Conservation (phyloP, 139 green algal genomes). For the Chlorella sp. region DNA sequence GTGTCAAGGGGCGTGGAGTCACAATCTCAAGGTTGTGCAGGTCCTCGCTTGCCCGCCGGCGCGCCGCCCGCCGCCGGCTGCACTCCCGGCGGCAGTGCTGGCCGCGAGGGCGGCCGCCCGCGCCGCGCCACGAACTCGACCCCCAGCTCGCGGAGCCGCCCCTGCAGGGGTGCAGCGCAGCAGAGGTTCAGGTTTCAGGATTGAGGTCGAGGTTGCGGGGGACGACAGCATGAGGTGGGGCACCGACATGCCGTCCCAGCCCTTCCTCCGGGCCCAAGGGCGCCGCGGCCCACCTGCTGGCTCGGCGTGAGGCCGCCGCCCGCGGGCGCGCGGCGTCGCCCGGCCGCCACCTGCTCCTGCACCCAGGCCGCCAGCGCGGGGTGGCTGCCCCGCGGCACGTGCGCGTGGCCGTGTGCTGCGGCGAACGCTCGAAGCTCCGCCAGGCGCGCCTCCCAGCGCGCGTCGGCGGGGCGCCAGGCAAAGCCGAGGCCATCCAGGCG, state of each 20-base stretch:
- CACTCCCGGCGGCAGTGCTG: not conserved
- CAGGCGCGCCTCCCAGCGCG: slow-evolving; percentile 17
- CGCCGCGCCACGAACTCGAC: not conserved
- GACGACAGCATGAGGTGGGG: too few relatives aligned
- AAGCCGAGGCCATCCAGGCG: slow-evolving; percentile 33
- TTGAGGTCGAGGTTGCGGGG: too few relatives aligned
- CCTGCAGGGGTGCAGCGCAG: too few relatives aligned
- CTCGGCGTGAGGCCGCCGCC: not conserved
- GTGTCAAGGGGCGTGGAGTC: too few relatives aligned
- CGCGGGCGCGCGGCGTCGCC: not conserved
- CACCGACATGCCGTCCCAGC: too few relatives aligned
- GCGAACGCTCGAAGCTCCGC: slow-evolving; percentile 11
- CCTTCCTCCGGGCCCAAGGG: not conserved
- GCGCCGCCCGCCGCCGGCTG: not conserved
- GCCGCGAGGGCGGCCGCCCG: not conserved
- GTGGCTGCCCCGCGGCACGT: slow-evolving; percentile 13
- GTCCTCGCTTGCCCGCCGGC: too few relatives aligned
- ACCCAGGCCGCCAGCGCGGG: slow-evolving; percentile 20
- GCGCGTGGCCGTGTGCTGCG: slow-evolving; percentile 12
- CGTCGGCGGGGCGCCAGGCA: not conserved
- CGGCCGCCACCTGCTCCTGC: slow-evolving; percentile 13
- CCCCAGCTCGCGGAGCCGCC: too few relatives aligned
- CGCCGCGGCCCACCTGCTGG: too few relatives aligned
- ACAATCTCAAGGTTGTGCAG: too few relatives aligned
- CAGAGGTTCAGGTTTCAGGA: too few relatives aligned